Conservation (phyloP, 2,329 filamentous ascomycete genomes). For the Cordyceps fumosorosea region DNA sequence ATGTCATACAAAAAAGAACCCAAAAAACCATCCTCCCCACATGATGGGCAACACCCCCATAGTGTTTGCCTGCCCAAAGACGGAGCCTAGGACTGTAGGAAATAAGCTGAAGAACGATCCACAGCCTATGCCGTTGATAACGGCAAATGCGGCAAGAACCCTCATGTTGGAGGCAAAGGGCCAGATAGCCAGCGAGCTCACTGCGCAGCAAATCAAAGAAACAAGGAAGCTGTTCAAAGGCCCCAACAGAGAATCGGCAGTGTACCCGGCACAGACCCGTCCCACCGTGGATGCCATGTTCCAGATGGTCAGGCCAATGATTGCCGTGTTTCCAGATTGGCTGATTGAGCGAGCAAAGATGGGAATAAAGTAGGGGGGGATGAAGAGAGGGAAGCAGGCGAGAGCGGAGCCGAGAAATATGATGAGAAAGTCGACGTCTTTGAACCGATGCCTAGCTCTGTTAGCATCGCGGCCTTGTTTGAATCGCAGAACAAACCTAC, state of each 20-base stretch:
- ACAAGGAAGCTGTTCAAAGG: constrained; percentile 22
- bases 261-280: constrained; percentile 21
- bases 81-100: constrained; percentile 18
- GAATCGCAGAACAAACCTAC: constrained; percentile 8
- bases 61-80: constrained; percentile 20
- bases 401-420: constrained; percentile 19
- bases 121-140: constrained; percentile 23
- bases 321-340: constrained; percentile 16
- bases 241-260: constrained; percentile 21
- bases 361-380: constrained; percentile 25
- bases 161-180: constrained; percentile 21
- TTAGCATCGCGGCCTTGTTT: neutral
- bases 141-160: constrained; percentile 19
- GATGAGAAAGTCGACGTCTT: constrained; percentile 19
- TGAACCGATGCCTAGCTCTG: constrained; percentile 20
- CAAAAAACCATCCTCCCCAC: constrained; percentile 24
- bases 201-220: constrained; percentile 20
- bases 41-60: constrained; percentile 22
- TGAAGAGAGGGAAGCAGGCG: constrained; percentile 22
- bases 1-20: constrained; percentile 21
- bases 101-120: constrained; percentile 25
- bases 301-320: constrained; percentile 21
- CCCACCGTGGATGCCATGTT: constrained; percentile 23
- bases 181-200: constrained; percentile 22
- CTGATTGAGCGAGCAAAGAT: constrained; percentile 21